Evolutionary conservation across 2,329 filamentous ascomycete species (phyloP).

Genomic region (Hirsutella rhossiliensis): DNA sequence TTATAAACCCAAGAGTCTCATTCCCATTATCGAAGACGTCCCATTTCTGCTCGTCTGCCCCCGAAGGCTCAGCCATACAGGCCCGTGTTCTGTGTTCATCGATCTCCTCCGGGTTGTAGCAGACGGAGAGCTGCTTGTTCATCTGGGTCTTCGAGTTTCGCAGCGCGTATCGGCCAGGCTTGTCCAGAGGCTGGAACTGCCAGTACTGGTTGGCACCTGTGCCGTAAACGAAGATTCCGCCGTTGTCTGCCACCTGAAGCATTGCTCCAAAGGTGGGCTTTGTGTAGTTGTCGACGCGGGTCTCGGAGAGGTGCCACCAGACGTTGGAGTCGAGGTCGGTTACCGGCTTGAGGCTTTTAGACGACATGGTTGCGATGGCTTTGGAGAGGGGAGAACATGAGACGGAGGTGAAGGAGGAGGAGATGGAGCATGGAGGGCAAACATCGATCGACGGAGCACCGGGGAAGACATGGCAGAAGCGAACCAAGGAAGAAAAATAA

Average conservation of each 20-base stretch:
- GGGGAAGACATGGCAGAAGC: no score
- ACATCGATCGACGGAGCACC: no score
- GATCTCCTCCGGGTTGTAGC: slow-evolving; percentile 12
- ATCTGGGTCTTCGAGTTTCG: slow-evolving; percentile 15
- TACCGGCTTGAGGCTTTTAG: slow-evolving; percentile 8
- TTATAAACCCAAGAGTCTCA: background rate
- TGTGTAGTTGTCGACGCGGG: slow-evolving; percentile 17
- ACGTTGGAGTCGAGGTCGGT: slow-evolving; percentile 18
- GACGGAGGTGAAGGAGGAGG: no score
- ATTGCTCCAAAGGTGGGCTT: slow-evolving; percentile 8
- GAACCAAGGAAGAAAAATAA: no score
- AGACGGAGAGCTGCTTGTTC: slow-evolving; percentile 17
- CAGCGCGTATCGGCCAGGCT: slow-evolving; percentile 17
- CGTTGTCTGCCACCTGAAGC: slow-evolving; percentile 7
- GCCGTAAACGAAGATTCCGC: background rate
- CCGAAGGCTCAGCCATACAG: slow-evolving; percentile 14
- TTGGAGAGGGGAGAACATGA: no score
- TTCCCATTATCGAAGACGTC: slow-evolving; percentile 9
- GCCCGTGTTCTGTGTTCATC: slow-evolving; percentile 14
- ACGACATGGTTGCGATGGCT: background rate
- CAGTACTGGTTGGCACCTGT: background rate
- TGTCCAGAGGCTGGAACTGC: slow-evolving; percentile 10
- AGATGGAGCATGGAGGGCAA: no score
- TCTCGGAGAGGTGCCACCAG: slow-evolving; percentile 23
- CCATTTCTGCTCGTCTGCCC: slow-evolving; percentile 19